Evolutionary conservation across 192 early-diverging fungal genomes (phyloP).

Genomic region (Coemansia sp.): DNA sequence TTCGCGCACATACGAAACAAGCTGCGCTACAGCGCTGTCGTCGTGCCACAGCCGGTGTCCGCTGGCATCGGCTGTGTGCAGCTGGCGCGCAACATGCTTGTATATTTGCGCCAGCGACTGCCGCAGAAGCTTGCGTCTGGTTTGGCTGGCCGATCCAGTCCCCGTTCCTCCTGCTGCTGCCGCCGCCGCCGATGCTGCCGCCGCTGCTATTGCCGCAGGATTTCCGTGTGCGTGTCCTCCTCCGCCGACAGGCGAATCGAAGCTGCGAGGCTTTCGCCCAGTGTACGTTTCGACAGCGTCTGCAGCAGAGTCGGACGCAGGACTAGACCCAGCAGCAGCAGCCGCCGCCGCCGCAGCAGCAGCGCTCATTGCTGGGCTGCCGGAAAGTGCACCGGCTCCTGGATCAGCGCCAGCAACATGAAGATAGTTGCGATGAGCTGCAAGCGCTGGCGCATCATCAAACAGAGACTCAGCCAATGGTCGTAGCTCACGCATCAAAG

Average conservation of each 20-base stretch:
- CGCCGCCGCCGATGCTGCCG: slow-evolving; percentile 31
- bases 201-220: slow-evolving; percentile 5
- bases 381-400: slow-evolving; percentile 17
- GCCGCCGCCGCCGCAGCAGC: too few species aligned
- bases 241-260: slow-evolving; percentile 29
- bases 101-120: slow-evolving; percentile 54
- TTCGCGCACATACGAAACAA: slow-evolving; percentile 78
- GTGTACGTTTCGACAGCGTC: slow-evolving; percentile 6
- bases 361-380: slow-evolving; percentile 21
- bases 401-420: slow-evolving; percentile 24
- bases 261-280: slow-evolving; percentile 44
- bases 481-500: slow-evolving; percentile 49
- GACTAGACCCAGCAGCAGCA: slow-evolving; percentile 23
- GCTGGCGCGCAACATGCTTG: slow-evolving; percentile 41
- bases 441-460: slow-evolving; percentile 37
- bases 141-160: slow-evolving; percentile 35
- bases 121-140: slow-evolving; percentile 35
- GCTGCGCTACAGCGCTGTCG: slow-evolving; percentile 62
- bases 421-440: slow-evolving; percentile 48
- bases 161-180: slow-evolving; percentile 24
- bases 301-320: slow-evolving; percentile 32
- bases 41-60: slow-evolving; percentile 51
- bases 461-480: slow-evolving; percentile 49
- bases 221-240: background rate
- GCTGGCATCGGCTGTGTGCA: slow-evolving; percentile 58